Evolutionary conservation across 2,329 filamentous ascomycete genomes (phyloP), one percentile per base, ranked within the genome.

Genomic region (Pezicula carpinea): DNA sequence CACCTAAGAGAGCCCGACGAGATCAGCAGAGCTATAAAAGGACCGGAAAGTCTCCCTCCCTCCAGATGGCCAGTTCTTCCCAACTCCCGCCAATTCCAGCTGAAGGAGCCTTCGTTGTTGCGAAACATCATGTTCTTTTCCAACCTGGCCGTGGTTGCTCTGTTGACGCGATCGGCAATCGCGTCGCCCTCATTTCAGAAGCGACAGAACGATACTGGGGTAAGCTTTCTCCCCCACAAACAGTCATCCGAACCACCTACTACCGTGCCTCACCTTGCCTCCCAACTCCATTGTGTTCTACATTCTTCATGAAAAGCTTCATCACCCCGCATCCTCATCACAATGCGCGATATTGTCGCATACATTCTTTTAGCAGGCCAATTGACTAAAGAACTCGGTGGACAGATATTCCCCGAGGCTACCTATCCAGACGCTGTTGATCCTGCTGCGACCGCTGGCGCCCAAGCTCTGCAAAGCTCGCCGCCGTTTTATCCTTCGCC

Each of bases 401-500:
- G 11, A 8, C 42, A 44, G 42, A 44, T 44, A 8, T 44, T 17
- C 42, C 42, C 42, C 19, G 23, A 44, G n/a, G 34, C 42, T 7
- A 44, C 42, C 2, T 44, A 44, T 13, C 42, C 29, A 14, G 31
- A 36, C 21, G 29, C 29, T 10, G 17, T 36, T 18, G 42, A 44
- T 18, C 29, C 42, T 3, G 21, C 17, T 7, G 32, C 22, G 18
- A 17, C 17, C 3, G 43, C 19, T 11, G 44, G 36, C 14, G 32
- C 26, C 7, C 19, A 39, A 18, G 21, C 22, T 6, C 5, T 38
- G 6, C 23, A 44, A 23, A 32, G 19, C 19, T 49, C 47, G 14
- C 44, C 41, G 11, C 60, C 60, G 2, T 58, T 59, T 38, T 63
- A 63, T 49, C 60, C 60, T 19, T 57, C 54, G 19, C 60, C 60